These are phyloP conservation scores for Paraphysoderma sedebokerense DNA, from an alignment of 371 early-diverging fungal species.

Conservation along the genomic window DNA sequence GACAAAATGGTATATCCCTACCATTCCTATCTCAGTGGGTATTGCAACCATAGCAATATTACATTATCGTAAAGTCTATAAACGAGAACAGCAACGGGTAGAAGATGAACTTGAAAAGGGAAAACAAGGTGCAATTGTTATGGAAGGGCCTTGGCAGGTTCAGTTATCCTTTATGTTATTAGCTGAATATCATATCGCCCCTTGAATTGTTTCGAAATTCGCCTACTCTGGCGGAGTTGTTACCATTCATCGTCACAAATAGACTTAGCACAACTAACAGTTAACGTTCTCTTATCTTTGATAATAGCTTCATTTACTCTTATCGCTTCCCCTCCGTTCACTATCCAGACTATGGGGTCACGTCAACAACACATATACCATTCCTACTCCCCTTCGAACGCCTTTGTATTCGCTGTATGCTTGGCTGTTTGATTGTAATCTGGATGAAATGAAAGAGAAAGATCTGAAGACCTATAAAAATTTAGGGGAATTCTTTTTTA, in stretches of 20 bases:
- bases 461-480: slow-evolving; percentile 62
- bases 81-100: slow-evolving; percentile 12
- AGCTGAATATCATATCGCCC: background rate
- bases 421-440: slow-evolving; percentile 72
- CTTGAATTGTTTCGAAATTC: background rate
- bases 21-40: slow-evolving; percentile 63
- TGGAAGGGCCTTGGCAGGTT: slow-evolving; percentile 73
- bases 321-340: slow-evolving; percentile 66
- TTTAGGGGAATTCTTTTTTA: slow-evolving; percentile 77
- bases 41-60: slow-evolving; percentile 49
- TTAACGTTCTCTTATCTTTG: background rate
- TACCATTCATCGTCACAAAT: background rate
- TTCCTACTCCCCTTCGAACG: slow-evolving; percentile 57
- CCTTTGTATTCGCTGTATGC: slow-evolving; percentile 62
- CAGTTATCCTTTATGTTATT: slow-evolving; percentile 1
- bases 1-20: background rate
- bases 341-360: slow-evolving; percentile 82
- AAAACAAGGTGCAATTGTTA: slow-evolving; percentile 19
- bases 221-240: background rate
- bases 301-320: slow-evolving; percentile 56
- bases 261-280: too few species aligned
- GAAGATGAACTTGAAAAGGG: slow-evolving; percentile 10
- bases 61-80: slow-evolving; percentile 33
- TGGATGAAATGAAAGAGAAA: slow-evolving; percentile 79
- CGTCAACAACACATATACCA: slow-evolving; percentile 55